These are phyloP conservation scores for Umbelopsis sp. DNA, from an alignment of 192 early-diverging fungal species.

Conservation along the genomic window DNA sequence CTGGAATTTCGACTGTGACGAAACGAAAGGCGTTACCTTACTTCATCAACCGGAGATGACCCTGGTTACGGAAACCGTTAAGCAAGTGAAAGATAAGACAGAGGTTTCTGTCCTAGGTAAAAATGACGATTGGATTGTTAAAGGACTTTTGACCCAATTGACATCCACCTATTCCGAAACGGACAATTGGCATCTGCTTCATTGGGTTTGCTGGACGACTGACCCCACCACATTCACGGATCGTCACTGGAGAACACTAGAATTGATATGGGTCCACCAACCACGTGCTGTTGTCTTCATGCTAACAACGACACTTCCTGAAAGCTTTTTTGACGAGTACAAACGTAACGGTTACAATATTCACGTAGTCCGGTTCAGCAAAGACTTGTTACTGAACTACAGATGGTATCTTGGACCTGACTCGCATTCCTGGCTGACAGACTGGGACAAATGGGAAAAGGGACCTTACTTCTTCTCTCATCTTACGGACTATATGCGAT, in stretches of 20 bases:
- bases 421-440: slow-evolving; percentile 51
- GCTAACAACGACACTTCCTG: slow-evolving; percentile 49
- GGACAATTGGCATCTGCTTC: slow-evolving; percentile 56
- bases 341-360: slow-evolving; percentile 54
- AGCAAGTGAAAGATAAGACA: slow-evolving; percentile 22
- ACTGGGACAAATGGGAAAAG: slow-evolving; percentile 58
- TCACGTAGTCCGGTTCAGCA: slow-evolving; percentile 54
- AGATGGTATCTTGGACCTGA: slow-evolving; percentile 60
- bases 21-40: slow-evolving; percentile 53
- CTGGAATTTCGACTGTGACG: slow-evolving; percentile 57
- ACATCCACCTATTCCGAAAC: slow-evolving; percentile 57
- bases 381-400: slow-evolving; percentile 50
- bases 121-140: slow-evolving; percentile 60
- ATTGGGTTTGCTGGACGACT: slow-evolving; percentile 63
- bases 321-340: slow-evolving; percentile 53
- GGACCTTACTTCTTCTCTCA: slow-evolving; percentile 54
- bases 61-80: slow-evolving; percentile 22
- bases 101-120: slow-evolving; percentile 22
- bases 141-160: slow-evolving; percentile 44
- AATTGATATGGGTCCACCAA: slow-evolving; percentile 59
- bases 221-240: slow-evolving; percentile 52
- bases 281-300: slow-evolving; percentile 57
- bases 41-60: slow-evolving; percentile 28
- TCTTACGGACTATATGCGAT: slow-evolving; percentile 56
- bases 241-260: slow-evolving; percentile 57